A percentile compares a stretch with the other conserved stretches of the same genome.
phyloP scores from a whole-genome alignment of 106 monocot genomes.

The Alisma plantagoaquatica region DNA sequence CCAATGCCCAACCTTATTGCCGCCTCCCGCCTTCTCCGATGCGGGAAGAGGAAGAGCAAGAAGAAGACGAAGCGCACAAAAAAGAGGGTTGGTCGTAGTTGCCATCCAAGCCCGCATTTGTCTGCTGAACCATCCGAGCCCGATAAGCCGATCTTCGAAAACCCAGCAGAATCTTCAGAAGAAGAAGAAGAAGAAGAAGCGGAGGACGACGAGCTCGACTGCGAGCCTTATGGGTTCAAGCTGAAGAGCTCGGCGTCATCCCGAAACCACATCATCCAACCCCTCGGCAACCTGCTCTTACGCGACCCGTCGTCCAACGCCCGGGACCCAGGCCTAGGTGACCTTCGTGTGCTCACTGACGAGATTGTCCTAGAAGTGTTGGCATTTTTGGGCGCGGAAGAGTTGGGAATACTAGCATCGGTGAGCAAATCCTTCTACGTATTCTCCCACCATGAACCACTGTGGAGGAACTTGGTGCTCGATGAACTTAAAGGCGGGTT shows the following conservation, averaged over 20 bases:
- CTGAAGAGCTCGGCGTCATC: slow-evolving; percentile 39
- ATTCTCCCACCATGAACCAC: slow-evolving; percentile 83
- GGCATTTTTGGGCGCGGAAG: slow-evolving; percentile 33
- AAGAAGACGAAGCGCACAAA: slow-evolving; percentile 4
- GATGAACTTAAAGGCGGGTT: slow-evolving; percentile 39
- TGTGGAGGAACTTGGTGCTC: slow-evolving; percentile 76
- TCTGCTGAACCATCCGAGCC: background rate
- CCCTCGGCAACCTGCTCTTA: slow-evolving; percentile 77
- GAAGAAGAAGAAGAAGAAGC: slow-evolving; percentile 20
- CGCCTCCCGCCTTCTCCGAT: background rate
- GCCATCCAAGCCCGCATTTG: background rate
- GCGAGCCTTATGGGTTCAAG: slow-evolving; percentile 41
- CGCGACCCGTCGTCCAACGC: slow-evolving; percentile 32
- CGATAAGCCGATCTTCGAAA: background rate
- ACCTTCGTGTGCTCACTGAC: slow-evolving; percentile 58
- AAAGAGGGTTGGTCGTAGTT: background rate
- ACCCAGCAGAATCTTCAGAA: slow-evolving; percentile 1
- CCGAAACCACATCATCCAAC: slow-evolving; percentile 50
- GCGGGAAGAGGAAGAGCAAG: background rate
- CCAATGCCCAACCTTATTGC: slow-evolving; percentile 1
- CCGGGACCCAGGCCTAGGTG: slow-evolving; percentile 70
- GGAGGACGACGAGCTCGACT: slow-evolving; percentile 5
- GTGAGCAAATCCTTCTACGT: slow-evolving; percentile 66
- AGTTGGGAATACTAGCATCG: slow-evolving; percentile 42
- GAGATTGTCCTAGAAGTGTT: slow-evolving; percentile 80